These are phyloP conservation scores for Saxophila tyrrhenica DNA, from an alignment of 495 filamentous ascomycete species.

Conservation along the genomic window DNA sequence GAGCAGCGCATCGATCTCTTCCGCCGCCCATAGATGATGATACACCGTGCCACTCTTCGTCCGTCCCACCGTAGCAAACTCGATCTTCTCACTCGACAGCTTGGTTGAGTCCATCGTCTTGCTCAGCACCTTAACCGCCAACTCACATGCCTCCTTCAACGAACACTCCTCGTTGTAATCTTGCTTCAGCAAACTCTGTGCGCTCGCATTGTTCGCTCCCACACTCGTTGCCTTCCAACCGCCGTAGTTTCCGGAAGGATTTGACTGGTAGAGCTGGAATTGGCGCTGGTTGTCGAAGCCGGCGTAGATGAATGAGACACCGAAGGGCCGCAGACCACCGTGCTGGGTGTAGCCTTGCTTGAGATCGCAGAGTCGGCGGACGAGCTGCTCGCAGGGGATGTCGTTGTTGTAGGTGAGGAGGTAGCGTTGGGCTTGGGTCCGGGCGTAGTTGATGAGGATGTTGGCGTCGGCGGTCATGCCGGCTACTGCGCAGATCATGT, in stretches of 20 bases:
- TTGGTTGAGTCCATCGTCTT: conserved; percentile 99
- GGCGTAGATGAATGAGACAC: conserved; percentile 98
- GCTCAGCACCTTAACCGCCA: conserved; percentile 97
- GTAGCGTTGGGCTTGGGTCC: conserved; percentile 89
- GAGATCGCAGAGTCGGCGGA: conserved; percentile 89
- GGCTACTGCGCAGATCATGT: conserved; percentile 99
- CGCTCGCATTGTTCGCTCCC: conserved; percentile 94
- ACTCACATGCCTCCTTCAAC: conserved; percentile 88
- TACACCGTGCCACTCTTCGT: conserved; percentile 91
- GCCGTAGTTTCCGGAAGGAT: conserved; percentile 98
- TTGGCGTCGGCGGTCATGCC: conserved; percentile 99
- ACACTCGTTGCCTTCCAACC: conserved; percentile 98
- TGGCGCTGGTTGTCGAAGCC: conserved; percentile 90
- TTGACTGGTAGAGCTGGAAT: conserved; percentile 99
- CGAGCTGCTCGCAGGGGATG: conserved; percentile 97
- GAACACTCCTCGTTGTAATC: conserved; percentile 98
- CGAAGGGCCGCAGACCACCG: conserved; percentile 92
- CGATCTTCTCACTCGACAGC: conserved; percentile 97
- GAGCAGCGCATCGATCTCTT: conserved; percentile 88
- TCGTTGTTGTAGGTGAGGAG: conserved; percentile 99
- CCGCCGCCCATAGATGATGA: conserved; percentile 93
- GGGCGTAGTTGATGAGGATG: conserved; percentile 99
- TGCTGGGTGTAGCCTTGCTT: conserved; percentile 99
- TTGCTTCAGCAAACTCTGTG: conserved; percentile 95
- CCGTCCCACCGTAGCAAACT: conserved; percentile 96